Base-by-base conservation (phyloP, 306 rosid genomes). In the Alnus rubra region DNA sequence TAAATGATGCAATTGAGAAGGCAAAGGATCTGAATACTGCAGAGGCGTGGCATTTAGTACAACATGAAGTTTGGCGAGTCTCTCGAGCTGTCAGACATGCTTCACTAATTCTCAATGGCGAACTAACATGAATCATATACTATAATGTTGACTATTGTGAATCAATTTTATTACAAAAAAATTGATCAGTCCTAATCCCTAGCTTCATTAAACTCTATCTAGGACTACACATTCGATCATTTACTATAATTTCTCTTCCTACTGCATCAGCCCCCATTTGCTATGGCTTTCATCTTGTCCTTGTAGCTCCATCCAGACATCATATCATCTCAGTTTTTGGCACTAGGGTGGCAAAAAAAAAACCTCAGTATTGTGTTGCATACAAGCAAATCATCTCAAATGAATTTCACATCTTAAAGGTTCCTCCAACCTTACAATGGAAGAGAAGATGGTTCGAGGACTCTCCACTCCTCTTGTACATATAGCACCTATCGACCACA, bases 61-160 rank as follows among this genome's bases (percentile, higher is more conserved):
- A 90, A 71, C 97, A 86, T 23, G 85, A 92, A 82, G 87, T 86
- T 59, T 92, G 92, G 93, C 82, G 93, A 82, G 92, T 90, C 59
- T 74, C 97, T 7, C 88, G 93, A 83, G 90, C 84, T 55, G 79
- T 90, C 71, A 90, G 67, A 77, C 92, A 86, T 7, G 89, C 88
- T 47, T 85, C 93, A 5, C 77, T 82, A 75, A 84, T 87, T 74
- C 88, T 90, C 5, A 50, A 74, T 23, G 97, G 90, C 56, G 88
- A 76, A 79, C 81, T 83, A 53, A 82, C 97, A 70, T 90, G 83
- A 87, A 69, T 23, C 28, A 23, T 23, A 23, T 23, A 23, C 28
- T 23, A 23, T 23, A 23, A 23, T 23, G 28, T 23, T 23, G 28
- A 0, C 28, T 23, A 23, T 23, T 23, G 28, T 23, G 28, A 23